phyloP scores from a whole-genome alignment of 768 basidiomycete genomes.

The Boletus edulis region DNA sequence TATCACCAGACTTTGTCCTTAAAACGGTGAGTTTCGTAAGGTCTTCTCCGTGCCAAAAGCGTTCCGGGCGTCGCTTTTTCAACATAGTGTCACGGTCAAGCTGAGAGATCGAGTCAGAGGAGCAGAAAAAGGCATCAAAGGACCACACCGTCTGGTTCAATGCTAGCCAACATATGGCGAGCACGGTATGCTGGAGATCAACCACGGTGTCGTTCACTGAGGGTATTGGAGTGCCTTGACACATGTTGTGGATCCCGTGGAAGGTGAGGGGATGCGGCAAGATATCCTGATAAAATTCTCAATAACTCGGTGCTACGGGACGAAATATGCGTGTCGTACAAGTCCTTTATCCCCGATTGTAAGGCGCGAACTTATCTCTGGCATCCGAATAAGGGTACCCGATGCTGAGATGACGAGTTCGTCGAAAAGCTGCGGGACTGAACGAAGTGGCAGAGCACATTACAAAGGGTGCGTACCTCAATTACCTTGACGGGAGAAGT shows the following conservation, averaged over 20 bases:
- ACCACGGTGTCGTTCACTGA: slow-evolving; percentile 61
- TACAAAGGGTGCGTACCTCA: slow-evolving; percentile 51
- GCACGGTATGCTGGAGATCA: slow-evolving; percentile 69
- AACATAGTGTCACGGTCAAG: slow-evolving; percentile 57
- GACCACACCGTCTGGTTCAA: slow-evolving; percentile 75
- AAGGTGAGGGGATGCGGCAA: slow-evolving; percentile 52
- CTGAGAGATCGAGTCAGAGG: slow-evolving; percentile 36
- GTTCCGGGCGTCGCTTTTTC: slow-evolving; percentile 59
- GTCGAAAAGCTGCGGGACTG: slow-evolving; percentile 65
- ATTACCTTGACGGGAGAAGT: slow-evolving; percentile 49
- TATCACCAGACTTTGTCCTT: slow-evolving; percentile 58
- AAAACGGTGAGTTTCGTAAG: slow-evolving; percentile 63
- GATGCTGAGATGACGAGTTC: slow-evolving; percentile 73
- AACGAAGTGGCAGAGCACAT: slow-evolving; percentile 6
- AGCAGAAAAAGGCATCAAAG: background rate
- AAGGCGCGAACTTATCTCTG: slow-evolving; percentile 75
- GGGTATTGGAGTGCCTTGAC: slow-evolving; percentile 43
- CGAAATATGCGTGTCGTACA: slow-evolving; percentile 40
- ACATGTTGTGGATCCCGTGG: slow-evolving; percentile 45
- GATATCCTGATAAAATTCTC: slow-evolving; percentile 51
- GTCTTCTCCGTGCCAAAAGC: slow-evolving; percentile 72
- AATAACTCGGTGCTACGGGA: slow-evolving; percentile 1
- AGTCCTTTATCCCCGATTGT: slow-evolving; percentile 71
- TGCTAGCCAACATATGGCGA: slow-evolving; percentile 84
- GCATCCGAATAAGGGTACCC: slow-evolving; percentile 66